Conservation (phyloP, 2,329 filamentous ascomycete genomes). For the Albophoma yamanashiensis region DNA sequence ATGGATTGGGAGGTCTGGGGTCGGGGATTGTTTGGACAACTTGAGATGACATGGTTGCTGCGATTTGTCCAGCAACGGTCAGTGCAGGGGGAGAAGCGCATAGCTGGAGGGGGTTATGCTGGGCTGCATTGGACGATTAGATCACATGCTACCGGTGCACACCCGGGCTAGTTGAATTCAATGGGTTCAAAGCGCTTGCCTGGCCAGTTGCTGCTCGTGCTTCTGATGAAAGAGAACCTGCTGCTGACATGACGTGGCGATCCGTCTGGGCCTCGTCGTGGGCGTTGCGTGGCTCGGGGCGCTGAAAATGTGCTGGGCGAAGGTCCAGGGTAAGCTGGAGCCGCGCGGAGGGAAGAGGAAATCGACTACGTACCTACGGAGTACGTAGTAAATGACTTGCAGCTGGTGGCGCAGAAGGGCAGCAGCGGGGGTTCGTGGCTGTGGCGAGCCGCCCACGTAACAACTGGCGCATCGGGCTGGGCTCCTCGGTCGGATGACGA, state of each 20-base stretch:
- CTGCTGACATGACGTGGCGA: not conserved
- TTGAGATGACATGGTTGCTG: not conserved
- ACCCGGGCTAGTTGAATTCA: not conserved
- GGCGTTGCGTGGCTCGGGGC: not conserved
- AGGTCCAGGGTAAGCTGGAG: too few relatives aligned
- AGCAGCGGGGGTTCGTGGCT: not conserved
- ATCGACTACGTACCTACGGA: too few relatives aligned
- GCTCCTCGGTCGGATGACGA: conserved; percentile 1
- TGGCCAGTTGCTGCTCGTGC: too few relatives aligned
- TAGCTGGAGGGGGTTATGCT: not conserved
- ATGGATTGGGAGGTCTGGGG: not conserved
- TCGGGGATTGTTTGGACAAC: not conserved
- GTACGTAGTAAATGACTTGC: too few relatives aligned
- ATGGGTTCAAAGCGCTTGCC: not conserved
- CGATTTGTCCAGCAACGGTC: not conserved
- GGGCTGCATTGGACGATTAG: not conserved
- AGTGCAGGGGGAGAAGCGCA: not conserved
- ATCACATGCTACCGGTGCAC: not conserved
- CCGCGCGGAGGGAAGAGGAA: too few relatives aligned
- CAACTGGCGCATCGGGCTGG: not conserved
- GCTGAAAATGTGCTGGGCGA: too few relatives aligned
- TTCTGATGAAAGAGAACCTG: not conserved
- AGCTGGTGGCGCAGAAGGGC: not conserved
- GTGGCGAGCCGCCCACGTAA: not conserved
- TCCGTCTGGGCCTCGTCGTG: not conserved